Evolutionary conservation across 495 filamentous ascomycete genomes (phyloP), one percentile per base, ranked within the genome.

Genomic region (Penicillium tannophilum): DNA sequence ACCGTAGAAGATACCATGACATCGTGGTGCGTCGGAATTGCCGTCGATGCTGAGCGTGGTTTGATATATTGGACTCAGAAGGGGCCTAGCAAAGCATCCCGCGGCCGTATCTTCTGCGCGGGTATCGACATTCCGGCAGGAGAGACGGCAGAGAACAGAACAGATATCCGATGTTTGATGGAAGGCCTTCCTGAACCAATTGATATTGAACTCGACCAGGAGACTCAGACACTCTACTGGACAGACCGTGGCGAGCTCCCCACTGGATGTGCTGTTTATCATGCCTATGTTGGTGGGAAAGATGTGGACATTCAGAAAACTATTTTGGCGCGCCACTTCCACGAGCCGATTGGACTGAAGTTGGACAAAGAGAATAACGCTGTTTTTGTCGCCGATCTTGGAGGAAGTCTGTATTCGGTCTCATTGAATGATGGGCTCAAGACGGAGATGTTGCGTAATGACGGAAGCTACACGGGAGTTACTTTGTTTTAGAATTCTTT

Each of bases 11-110:
- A 62, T 0, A 73, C 79, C 62, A 67, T 76, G 60, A 68, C 58
- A 1, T 68, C 66, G 0, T 85, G 82, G 83, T 83, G 79, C 60
- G 82, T 85, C 6, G 82, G 84, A 0, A 73, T 86, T 31, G 64
- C 74, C 0, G 52, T 86, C 35, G 72, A 76, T 42, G 55, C 52
- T 1, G 49, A 61, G 1, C 65, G 60, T 85, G 82, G 33, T 14
- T 36, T 36, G 33, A 36, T 36, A 14, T 36, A 36, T 12, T 36
- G 33, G 82, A 80, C 82, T 0, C 84, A 85, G 56, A 85, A 84
- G 63, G 84, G 84, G 0, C 72, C 70, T 6, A 72, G 72, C 30
- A 85, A 85, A 56, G 74, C 65, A 4, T 62, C 60, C 0, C 64
- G 72, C 35, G 82, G 84, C 2, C 69, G 70, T 20, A 82, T 85